Percentiles rank a stretch among this genome's conserved stretches.
Evolutionary conservation across 139 green algal genomes (phyloP).

Genomic region (Coccomyxa sp.): DNA sequence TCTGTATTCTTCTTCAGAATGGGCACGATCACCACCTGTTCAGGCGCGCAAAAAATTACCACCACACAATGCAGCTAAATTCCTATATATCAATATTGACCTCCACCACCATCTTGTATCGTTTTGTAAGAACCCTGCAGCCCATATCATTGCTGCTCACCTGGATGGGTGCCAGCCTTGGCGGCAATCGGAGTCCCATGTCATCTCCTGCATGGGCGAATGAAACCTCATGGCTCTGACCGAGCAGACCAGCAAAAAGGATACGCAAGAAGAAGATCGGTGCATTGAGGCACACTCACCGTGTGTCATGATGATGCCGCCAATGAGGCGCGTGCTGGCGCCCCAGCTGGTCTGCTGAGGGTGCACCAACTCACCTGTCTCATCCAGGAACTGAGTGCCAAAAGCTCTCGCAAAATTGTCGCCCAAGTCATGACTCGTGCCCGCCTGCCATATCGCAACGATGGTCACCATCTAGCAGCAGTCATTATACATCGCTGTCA

Average conservation of each 20-base stretch:
- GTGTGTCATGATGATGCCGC: slow-evolving; percentile 98
- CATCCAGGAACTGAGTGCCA: slow-evolving; percentile 60
- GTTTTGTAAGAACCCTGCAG: too few species aligned
- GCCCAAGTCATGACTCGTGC: slow-evolving; percentile 96
- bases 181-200: slow-evolving; percentile 85
- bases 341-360: slow-evolving; percentile 96
- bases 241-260: too few species aligned
- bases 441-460: slow-evolving; percentile 56
- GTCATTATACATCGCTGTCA: too few species aligned
- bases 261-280: background rate
- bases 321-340: slow-evolving; percentile 81
- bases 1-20: slow-evolving; percentile 89
- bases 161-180: slow-evolving; percentile 87
- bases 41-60: background rate
- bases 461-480: background rate
- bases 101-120: background rate
- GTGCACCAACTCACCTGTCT: slow-evolving; percentile 52
- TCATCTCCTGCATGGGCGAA: slow-evolving; percentile 59
- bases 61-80: background rate
- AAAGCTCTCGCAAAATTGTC: slow-evolving; percentile 94
- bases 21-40: slow-evolving; percentile 90
- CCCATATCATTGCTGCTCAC: slow-evolving; percentile 28
- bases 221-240: too few species aligned
- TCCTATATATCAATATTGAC: background rate
- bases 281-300: slow-evolving; percentile 26